Evolutionary conservation across 148 eudicot genomes (phyloP).

Genomic region (Gaultheria prostrata): DNA sequence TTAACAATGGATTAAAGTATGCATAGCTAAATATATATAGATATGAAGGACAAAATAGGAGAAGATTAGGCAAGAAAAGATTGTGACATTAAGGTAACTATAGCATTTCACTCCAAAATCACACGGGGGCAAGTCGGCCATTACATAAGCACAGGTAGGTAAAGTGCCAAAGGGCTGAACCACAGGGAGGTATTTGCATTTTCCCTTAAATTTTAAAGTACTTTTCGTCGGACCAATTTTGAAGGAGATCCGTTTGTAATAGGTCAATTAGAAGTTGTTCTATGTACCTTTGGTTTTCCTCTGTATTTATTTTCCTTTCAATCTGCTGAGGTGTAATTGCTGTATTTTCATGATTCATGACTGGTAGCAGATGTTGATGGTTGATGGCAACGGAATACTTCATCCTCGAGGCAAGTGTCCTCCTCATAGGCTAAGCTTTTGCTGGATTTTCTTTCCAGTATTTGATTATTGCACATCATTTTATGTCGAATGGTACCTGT

Average conservation of each 20-base stretch:
- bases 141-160: not conserved
- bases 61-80: not conserved
- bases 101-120: not conserved
- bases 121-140: not conserved
- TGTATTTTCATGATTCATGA: not conserved
- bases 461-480: not conserved
- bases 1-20: not conserved
- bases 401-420: slow-evolving; percentile 85
- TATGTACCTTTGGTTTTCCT: not conserved
- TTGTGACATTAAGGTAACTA: not conserved
- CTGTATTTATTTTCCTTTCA: not conserved
- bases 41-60: not conserved
- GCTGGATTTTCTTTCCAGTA: slow-evolving; percentile 8
- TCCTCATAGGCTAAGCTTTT: not conserved
- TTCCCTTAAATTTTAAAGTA: not conserved
- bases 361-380: slow-evolving; percentile 71
- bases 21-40: not conserved
- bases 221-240: not conserved
- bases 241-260: not conserved
- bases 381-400: slow-evolving; percentile 96
- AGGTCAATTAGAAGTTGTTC: not conserved
- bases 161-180: not conserved
- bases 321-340: not conserved
- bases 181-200: not conserved
- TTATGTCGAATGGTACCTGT: not conserved